Base-by-base conservation (phyloP, 768 basidiomycete genomes). In the Suillus tomentosus region DNA sequence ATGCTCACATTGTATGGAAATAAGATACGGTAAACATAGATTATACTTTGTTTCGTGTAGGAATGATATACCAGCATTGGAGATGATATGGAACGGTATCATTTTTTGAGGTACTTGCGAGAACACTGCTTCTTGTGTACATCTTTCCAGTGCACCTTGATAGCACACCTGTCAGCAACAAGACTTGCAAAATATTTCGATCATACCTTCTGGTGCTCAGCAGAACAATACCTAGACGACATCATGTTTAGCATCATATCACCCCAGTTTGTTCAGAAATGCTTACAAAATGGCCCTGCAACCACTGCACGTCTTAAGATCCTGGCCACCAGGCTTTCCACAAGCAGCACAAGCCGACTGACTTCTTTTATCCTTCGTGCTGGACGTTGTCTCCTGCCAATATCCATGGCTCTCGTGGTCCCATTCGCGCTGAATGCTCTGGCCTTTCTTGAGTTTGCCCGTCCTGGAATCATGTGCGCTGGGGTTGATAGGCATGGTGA, bases 271-370 rank as follows among this genome's bases (percentile, higher is more conserved):
- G 60, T 15, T 63, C 63, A 57, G 64, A 67, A 55, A 55, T 6
- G 4, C 59, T 22, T 72, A 67, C 62, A 47, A 62, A 47, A 74
- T 69, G 51, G 67, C 64, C n/a, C 70, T 68, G 58, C 73, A 75
- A 2, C 72, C 73, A 45, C 68, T 61, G 40, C 75, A 76, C 17
- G 66, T 63, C 61, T 73, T 76, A 22, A 76, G 63, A 24, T 65
- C 65, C 9, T 62, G 65, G 19, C 67, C 71, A 17, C 63, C 73
- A 60, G 75, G 74, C 62, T 73, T 76, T 51, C 74, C 74, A 59
- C 74, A 76, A n/a, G 64, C 59, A 8, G 69, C 70, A 51, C 73
- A 76, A 48, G 72, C 68, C 43, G 70, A 65, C 61, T 71, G 71
- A 47, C 63, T 65, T 50, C 64, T 61, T 53, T 65, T 67, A 56